A percentile compares a stretch with the other conserved stretches of the same genome.
Evolutionary conservation across 768 basidiomycete species (phyloP).

Genomic region (Boletales sp.): DNA sequence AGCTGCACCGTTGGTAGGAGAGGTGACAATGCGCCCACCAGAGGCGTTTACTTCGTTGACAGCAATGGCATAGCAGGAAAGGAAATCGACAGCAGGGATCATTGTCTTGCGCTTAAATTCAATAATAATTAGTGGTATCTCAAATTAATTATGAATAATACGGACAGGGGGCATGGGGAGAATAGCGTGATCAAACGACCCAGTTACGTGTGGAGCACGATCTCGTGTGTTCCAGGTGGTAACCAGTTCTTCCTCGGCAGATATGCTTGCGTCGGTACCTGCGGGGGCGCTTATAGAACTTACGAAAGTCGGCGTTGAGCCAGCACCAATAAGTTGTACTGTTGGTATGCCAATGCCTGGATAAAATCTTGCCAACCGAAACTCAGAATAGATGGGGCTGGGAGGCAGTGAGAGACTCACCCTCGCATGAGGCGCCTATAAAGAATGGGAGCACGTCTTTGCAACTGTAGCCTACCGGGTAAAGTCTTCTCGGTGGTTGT

Average conservation of each 20-base stretch:
- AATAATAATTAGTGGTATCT: slow-evolving; percentile 1
- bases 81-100: slow-evolving; percentile 91
- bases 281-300: slow-evolving; percentile 26
- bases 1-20: slow-evolving; percentile 90
- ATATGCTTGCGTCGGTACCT: not conserved
- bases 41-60: slow-evolving; percentile 94
- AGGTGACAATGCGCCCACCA: slow-evolving; percentile 92
- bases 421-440: slow-evolving; percentile 91
- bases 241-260: slow-evolving; percentile 1
- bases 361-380: slow-evolving; percentile 43
- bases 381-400: slow-evolving; percentile 10
- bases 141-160: slow-evolving; percentile 6
- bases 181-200: slow-evolving; percentile 76
- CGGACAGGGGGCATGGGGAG: slow-evolving; percentile 80
- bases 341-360: slow-evolving; percentile 41
- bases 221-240: slow-evolving; percentile 1
- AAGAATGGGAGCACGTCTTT: slow-evolving; percentile 82
- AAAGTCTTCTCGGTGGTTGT: slow-evolving; percentile 74
- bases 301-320: slow-evolving; percentile 9
- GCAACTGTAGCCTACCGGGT: slow-evolving; percentile 79
- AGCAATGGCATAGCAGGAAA: slow-evolving; percentile 91
- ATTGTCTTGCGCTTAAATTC: slow-evolving; percentile 66
- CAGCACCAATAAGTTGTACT: slow-evolving; percentile 35
- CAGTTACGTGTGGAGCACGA: slow-evolving; percentile 51
- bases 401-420: slow-evolving; percentile 33